Percentiles rank a stretch among this genome's conserved stretches.
phyloP scores from a whole-genome alignment of 2,329 filamentous ascomycete species.

The Beauveria sp. region DNA sequence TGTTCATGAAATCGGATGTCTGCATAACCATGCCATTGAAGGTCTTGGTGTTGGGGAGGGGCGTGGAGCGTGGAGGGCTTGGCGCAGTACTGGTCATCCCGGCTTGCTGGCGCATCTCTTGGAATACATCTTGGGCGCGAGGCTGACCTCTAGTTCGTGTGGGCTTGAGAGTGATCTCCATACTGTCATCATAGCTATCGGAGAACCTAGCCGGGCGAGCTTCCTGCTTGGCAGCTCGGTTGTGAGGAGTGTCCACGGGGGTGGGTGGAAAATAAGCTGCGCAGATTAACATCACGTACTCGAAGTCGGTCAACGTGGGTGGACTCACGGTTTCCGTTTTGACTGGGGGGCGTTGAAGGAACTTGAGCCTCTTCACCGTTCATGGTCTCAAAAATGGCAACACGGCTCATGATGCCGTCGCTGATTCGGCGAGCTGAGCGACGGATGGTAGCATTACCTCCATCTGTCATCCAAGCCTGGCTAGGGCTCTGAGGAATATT shows the following conservation, averaged over 20 bases:
- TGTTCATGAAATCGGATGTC: conserved; percentile 49
- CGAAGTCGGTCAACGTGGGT: not conserved
- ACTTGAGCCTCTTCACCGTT: conserved; percentile 36
- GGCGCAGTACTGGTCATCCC: conserved; percentile 43
- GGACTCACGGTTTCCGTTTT: conserved; percentile 51
- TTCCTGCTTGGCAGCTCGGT: conserved; percentile 35
- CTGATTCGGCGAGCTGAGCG: conserved; percentile 44
- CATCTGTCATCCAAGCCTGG: conserved; percentile 45
- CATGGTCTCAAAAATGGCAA: conserved; percentile 51
- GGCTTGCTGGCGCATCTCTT: conserved; percentile 49
- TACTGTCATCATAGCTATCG: conserved; percentile 56
- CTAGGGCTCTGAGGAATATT: conserved; percentile 41
- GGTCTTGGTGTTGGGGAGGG: conserved; percentile 36
- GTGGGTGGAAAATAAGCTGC: conserved; percentile 59
- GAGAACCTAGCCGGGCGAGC: conserved; percentile 43
- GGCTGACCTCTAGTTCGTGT: conserved; percentile 33
- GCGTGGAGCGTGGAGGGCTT: conserved; percentile 47
- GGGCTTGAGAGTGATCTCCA: conserved; percentile 60
- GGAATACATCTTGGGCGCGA: conserved; percentile 45
- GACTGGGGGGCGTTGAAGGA: conserved; percentile 55
- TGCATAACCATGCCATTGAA: conserved; percentile 47
- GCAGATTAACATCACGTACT: not conserved
- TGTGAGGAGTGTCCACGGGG: conserved; percentile 56
- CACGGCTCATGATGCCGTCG: conserved; percentile 53
- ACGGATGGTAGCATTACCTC: conserved; percentile 35